Evolutionary conservation across 176 grass and related monocot genomes (phyloP), one percentile per base, ranked within the genome.

Genomic region (Thinopyrum elongatum): DNA sequence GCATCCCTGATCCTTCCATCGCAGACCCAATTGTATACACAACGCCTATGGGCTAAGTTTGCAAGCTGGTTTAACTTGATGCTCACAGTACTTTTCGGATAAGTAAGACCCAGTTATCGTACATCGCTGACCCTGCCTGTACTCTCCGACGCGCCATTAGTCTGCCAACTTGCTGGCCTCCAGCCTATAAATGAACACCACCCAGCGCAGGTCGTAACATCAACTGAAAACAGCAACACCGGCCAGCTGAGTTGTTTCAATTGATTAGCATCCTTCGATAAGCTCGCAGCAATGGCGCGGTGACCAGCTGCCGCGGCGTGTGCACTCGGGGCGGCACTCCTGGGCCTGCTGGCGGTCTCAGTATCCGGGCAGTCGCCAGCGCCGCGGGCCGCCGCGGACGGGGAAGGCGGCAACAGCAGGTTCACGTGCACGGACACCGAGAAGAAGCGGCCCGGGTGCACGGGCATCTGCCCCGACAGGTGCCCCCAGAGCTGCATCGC

Each of bases 351-450:
- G 3, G n/a, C 59, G 10, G 10, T 62, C n/a, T 62, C 59, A 4
- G 59, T 8, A 0, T 58, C 55, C 21, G 19, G 55, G 19, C 55
- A 58, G 55, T 5, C n/a, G n/a, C n/a, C n/a, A n/a, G n/a, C 59
- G 10, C n/a, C n/a, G n/a, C 2, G 11, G 8, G 59, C n/a, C 9
- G 3, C n/a, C n/a, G 3, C n/a, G 3, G n/a, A 10, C 0, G 16
- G 49, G 49, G 49, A 53, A 53, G 49, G 49, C 6, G 59, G 59
- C 59, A 62, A 62, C 59, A 62, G 59, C 59, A 62, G 21, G 59
- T 62, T 62, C n/a, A 62, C 59, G 59, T 62, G 59, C 59, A 62
- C 59, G 59, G 59, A 62, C 59, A 62, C 59, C 3, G 59, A 62
- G 59, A 25, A 25, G n/a, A 62, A 62, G 59, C 21, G 59, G 10